Conservation (phyloP, 2,329 filamentous ascomycete genomes). For the Cladosporium sp. region DNA sequence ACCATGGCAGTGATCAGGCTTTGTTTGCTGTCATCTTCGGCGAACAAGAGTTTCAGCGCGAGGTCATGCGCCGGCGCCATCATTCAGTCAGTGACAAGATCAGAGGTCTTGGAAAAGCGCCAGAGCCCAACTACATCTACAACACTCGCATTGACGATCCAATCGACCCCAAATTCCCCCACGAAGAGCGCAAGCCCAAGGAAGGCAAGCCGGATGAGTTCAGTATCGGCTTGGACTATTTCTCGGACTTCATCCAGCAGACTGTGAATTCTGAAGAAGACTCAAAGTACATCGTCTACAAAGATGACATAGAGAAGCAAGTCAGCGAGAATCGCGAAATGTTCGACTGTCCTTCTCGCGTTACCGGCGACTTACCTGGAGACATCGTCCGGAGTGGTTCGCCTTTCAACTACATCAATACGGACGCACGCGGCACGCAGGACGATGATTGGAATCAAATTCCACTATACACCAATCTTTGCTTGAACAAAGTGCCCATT, state of each 20-base stretch:
- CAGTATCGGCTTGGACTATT: conserved; percentile 20
- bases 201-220: conserved; percentile 20
- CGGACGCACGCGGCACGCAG: background rate
- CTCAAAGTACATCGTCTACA: conserved; percentile 16
- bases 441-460: conserved; percentile 17
- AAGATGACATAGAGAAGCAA: conserved; percentile 11
- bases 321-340: conserved; percentile 5
- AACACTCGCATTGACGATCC: conserved; percentile 17
- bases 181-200: conserved; percentile 13
- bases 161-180: conserved; percentile 18
- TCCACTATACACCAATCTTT: conserved; percentile 23
- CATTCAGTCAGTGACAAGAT: conserved; percentile 17
- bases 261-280: conserved; percentile 19
- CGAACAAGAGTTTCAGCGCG: conserved; percentile 28
- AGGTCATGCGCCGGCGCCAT: conserved; percentile 24
- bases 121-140: conserved; percentile 8
- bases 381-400: conserved; percentile 12
- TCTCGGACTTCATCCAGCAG: conserved; percentile 17
- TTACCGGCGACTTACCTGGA: conserved; percentile 11
- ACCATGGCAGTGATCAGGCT: conserved; percentile 23
- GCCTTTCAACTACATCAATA: conserved; percentile 9
- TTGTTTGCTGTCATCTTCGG: conserved; percentile 27
- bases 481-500: conserved; percentile 22
- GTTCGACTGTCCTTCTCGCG: conserved; percentile 17
- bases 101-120: background rate